Base-by-base conservation (phyloP, 805 yeast species). In the Candida taoyuanica region DNA sequence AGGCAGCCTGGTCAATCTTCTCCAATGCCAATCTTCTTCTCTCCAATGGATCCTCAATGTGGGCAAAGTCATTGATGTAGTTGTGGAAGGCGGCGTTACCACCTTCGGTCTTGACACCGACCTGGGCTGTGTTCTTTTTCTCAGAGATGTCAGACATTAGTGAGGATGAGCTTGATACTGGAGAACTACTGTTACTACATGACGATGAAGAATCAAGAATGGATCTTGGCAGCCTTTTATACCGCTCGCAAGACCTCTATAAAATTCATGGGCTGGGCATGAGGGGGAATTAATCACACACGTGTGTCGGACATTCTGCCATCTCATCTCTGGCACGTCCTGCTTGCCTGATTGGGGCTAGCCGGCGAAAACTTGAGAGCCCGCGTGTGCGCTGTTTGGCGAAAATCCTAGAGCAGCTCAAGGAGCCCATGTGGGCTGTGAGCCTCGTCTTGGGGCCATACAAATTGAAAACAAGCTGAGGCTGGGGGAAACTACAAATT, bases 41-140 rank as follows among this genome's bases (percentile, higher is more conserved):
- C 63, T 85, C 93, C 49, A 85, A 65, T 5, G 95, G 95, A 60
- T 85, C 94, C 44, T 80, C 83, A 47, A 85, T 74, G 58, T 85
- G 85, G 31, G 91, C 84, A 50, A 80, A 85, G 62, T 85, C 87
- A 41, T 79, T 84, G 46, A 83, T 57, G 63, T 74, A 84, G 59
- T 85, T 86, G 68, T 85, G 89, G 76, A 84, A 85, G 37, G 93
- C 93, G 47, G 86, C 77, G 58, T 85, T 81, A 68, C 94, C 93
- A 67, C 94, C 94, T 12, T 52, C 65, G 29, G 81, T 76, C 45
- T 56, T 48, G 40, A 61, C 51, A 38, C 54, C 58, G 31, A 39
- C 62, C 17, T 46, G 39, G 25, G 53, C 52, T 17, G 50, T 45
- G 44, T 55, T 55, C 39, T 46, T n/a, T n/a, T n/a, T 48, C 36